Base-by-base conservation (phyloP, 257 asterid species). In the Salvia rosmarinus region DNA sequence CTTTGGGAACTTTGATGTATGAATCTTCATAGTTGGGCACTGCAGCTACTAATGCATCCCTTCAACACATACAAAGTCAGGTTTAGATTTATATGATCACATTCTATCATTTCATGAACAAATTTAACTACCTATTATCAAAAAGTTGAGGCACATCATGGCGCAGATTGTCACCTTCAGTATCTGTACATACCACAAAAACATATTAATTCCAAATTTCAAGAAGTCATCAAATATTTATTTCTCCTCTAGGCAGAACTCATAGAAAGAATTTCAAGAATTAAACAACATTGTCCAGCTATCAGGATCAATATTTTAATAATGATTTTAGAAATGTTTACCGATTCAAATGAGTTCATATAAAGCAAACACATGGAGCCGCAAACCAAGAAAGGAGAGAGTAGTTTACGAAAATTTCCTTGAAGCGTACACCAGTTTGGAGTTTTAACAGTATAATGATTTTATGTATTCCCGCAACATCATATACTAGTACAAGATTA, bases 1-100 rank as follows among this genome's bases (percentile, higher is more conserved):
- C 95, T 82, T 84, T 88, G 17, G 96, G 96, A 54, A 94, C 97
- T 84, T 94, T 91, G 84, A 94, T 86, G 59, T 85, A 91, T 37
- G 91, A 74, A 54, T 87, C 91, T 74, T 91, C 92, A 66, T 71
- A 90, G 57, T 80, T 82, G 39, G 97, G 97, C 34, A 94, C 68
- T 25, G 89, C 88, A 42, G 82, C 80, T 72, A 91, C n/a, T 77
- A 28, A 91, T 77, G 86, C 88, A 69, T 89, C 96, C 89, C 96
- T 90, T 70, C 30, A 64, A 51, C 9, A 78, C 69, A 62, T 4
- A n/a, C 49, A 49, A 35, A 28, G 12, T 34, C 9, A 25, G 4
- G 8, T n/a, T 60, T 0, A 44, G 57, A 35, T 62, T 23, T 0
- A 20, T 12, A 17, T 12, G 2, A 42, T 63, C 19, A 9, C 6